phyloP scores from a whole-genome alignment of 768 basidiomycete genomes.

The Amanita rubescens region DNA sequence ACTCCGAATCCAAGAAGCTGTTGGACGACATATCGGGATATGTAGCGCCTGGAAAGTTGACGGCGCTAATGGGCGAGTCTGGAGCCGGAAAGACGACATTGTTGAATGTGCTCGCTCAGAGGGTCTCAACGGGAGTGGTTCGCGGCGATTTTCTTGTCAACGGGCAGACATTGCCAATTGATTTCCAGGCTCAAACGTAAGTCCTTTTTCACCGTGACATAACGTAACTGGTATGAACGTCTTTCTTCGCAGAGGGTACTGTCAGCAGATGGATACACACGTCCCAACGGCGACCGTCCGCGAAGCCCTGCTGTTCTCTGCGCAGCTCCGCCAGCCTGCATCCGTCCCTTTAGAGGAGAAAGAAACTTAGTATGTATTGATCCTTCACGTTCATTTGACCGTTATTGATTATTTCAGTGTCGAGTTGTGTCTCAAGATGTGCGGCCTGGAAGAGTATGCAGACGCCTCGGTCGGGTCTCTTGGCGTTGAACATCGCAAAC shows the following conservation, averaged over 20 bases:
- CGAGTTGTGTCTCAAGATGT: slow-evolving; percentile 49
- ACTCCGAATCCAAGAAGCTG: slow-evolving; percentile 39
- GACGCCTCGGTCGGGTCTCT: slow-evolving; percentile 61
- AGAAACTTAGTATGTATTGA: slow-evolving; percentile 58
- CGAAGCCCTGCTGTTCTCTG: slow-evolving; percentile 76
- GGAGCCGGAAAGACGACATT: slow-evolving; percentile 54
- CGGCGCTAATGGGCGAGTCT: slow-evolving; percentile 66
- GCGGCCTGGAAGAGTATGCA: slow-evolving; percentile 53
- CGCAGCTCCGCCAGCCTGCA: slow-evolving; percentile 67
- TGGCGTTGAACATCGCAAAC: slow-evolving; percentile 67
- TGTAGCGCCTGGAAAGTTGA: slow-evolving; percentile 78
- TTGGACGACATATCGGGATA: slow-evolving; percentile 73
- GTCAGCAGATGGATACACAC: slow-evolving; percentile 83
- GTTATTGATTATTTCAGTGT: slow-evolving; percentile 22
- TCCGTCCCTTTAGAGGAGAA: slow-evolving; percentile 63
- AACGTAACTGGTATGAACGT: background rate
- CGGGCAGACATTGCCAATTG: slow-evolving; percentile 40
- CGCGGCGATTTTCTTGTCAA: slow-evolving; percentile 49
- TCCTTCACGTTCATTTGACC: slow-evolving; percentile 1
- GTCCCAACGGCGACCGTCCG: slow-evolving; percentile 68
- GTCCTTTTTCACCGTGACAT: background rate
- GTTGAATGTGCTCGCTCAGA: slow-evolving; percentile 49
- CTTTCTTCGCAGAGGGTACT: slow-evolving; percentile 44
- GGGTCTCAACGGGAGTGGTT: slow-evolving; percentile 39
- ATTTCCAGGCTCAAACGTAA: slow-evolving; percentile 57